Conservation (phyloP, 2,329 filamentous ascomycete species). For the Blastomyces parvus region DNA sequence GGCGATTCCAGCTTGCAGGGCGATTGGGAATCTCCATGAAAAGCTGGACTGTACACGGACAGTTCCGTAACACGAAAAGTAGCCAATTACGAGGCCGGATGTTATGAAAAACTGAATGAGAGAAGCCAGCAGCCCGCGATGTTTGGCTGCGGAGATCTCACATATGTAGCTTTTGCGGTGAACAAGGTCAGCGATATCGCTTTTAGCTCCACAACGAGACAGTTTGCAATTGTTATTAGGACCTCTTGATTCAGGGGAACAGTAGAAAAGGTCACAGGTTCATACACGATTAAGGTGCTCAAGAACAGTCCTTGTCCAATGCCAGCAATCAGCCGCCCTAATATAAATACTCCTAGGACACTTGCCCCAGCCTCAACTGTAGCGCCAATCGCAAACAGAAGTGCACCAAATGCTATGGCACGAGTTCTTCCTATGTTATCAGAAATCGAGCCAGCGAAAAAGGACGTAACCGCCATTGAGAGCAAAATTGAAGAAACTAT, state of each 20-base stretch:
- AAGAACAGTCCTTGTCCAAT: constrained; percentile 52
- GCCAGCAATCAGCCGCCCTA: constrained; percentile 48
- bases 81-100: constrained; percentile 45
- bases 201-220: neutral
- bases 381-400: constrained; percentile 47
- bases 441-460: constrained; percentile 46
- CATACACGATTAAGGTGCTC: constrained; percentile 45
- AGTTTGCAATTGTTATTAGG: neutral
- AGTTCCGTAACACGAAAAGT: constrained; percentile 52
- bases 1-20: constrained; percentile 34
- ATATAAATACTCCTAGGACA: constrained; percentile 44
- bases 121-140: constrained; percentile 44
- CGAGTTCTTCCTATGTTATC: constrained; percentile 44
- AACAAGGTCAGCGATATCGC: neutral
- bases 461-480: constrained; percentile 43
- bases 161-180: constrained; percentile 42
- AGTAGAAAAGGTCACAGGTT: neutral
- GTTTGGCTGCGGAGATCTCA: constrained; percentile 48
- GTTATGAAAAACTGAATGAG: constrained; percentile 46
- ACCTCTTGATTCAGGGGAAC: neutral
- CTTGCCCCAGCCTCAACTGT: constrained; percentile 43
- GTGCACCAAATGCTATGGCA: constrained; percentile 42
- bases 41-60: constrained; percentile 39
- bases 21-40: constrained; percentile 50
- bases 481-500: constrained; percentile 47